phyloP scores from a whole-genome alignment of 2,329 filamentous ascomycete species.

The Neofusicoccum laricinum region DNA sequence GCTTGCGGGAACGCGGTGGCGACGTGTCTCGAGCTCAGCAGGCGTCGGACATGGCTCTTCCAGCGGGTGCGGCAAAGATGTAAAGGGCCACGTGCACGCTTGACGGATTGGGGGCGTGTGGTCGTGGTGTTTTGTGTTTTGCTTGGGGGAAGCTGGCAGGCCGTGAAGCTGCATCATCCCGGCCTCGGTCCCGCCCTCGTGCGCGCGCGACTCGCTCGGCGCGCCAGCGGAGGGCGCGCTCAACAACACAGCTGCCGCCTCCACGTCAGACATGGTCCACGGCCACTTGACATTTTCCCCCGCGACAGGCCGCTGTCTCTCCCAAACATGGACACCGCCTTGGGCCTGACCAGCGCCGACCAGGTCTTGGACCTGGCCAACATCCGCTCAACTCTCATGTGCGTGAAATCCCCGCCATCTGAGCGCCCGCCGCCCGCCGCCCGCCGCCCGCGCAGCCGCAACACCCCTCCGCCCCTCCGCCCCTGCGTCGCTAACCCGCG shows the following conservation, averaged over 20 bases:
- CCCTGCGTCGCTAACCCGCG: not conserved
- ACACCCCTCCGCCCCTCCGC: conserved; percentile 16
- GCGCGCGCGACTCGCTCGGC: conserved; percentile 12
- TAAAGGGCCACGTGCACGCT: not conserved
- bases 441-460: not conserved
- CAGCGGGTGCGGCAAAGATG: not conserved
- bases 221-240: not conserved
- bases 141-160: not conserved
- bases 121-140: not conserved
- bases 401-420: conserved; percentile 32
- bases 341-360: conserved; percentile 80
- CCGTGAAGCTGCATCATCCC: conserved; percentile 13
- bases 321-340: conserved; percentile 75
- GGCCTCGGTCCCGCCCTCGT: conserved; percentile 10
- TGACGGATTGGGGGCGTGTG: not conserved
- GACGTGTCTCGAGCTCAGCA: not conserved
- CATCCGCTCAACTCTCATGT: conserved; percentile 95
- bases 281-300: not conserved
- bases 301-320: not conserved
- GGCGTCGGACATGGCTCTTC: conserved; percentile 1
- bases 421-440: not conserved
- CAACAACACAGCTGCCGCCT: not conserved
- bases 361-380: conserved; percentile 85
- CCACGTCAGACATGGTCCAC: conserved; percentile 6
- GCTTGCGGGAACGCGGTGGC: not conserved